These are phyloP conservation scores for Arabidopsis hybrid DNA, from an alignment of 441 rosid genomes.

Conservation along the genomic window DNA sequence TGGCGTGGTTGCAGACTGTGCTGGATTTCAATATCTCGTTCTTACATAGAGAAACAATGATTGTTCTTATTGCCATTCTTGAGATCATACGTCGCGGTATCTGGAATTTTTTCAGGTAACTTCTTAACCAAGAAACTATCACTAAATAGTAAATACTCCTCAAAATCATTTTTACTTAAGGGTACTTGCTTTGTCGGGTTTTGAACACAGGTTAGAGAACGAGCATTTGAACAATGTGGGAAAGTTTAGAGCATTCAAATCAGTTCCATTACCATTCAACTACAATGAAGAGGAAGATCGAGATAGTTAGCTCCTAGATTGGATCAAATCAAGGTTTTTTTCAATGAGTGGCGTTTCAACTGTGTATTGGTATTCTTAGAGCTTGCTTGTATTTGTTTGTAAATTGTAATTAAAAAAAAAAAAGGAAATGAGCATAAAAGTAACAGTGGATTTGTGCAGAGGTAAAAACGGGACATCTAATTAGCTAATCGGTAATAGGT, in stretches of 20 bases:
- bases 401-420: neutral
- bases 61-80: conserved; percentile 59
- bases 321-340: conserved; percentile 1
- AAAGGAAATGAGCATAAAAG: neutral
- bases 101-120: conserved; percentile 89
- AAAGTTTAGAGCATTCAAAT: conserved; percentile 47
- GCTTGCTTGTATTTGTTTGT: neutral
- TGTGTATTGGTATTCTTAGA: neutral
- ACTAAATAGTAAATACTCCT: neutral
- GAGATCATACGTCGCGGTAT: conserved; percentile 85
- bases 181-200: neutral
- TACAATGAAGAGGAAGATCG: conserved; percentile 38
- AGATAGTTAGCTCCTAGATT: conserved; percentile 40
- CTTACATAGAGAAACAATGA: conserved; percentile 50
- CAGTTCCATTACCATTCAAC: conserved; percentile 50
- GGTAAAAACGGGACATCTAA: too few relatives aligned
- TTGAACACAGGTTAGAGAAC: conserved; percentile 42
- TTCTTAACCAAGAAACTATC: conserved; percentile 10
- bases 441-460: too few relatives aligned
- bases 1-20: conserved; percentile 78
- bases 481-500: too few relatives aligned
- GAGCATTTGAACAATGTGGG: conserved; percentile 52
- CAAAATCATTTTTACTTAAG: neutral
- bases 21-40: conserved; percentile 40
- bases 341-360: neutral